Conservation (phyloP, 805 yeast species). For the Lachancea meyersii region DNA sequence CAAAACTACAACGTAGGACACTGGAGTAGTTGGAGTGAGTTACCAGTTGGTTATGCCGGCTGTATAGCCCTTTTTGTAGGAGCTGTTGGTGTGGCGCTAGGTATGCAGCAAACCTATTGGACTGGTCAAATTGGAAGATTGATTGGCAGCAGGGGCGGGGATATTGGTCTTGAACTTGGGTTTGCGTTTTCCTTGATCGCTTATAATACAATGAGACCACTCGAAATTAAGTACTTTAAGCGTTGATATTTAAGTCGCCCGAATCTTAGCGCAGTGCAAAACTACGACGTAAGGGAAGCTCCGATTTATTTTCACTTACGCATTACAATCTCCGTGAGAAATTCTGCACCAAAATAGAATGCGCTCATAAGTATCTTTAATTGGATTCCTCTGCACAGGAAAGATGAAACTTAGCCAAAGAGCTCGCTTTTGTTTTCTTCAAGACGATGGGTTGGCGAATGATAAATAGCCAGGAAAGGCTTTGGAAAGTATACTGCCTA, state of each 20-base stretch:
- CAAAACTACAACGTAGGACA: constrained; percentile 56
- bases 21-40: constrained; percentile 48
- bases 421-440: no score
- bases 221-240: constrained; percentile 60
- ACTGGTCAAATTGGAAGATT: constrained; percentile 56
- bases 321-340: no score
- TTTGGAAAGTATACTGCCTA: no score
- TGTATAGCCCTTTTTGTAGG: constrained; percentile 73
- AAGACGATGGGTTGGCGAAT: no score
- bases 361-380: no score
- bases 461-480: no score
- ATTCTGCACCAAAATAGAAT: no score
- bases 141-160: constrained; percentile 72
- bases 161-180: constrained; percentile 78
- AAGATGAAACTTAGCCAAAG: no score
- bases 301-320: no score
- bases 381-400: no score
- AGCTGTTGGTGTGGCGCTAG: constrained; percentile 76
- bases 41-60: constrained; percentile 79
- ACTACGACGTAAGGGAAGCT: no score
- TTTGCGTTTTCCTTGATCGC: constrained; percentile 59
- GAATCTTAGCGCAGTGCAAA: no score
- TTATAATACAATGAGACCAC: constrained; percentile 50
- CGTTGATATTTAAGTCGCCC: constrained; percentile 21
- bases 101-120: constrained; percentile 87